Percentiles rank a stretch among this genome's conserved stretches.
Evolutionary conservation across 2,329 filamentous ascomycete genomes (phyloP).

Genomic region (Trichophyton equinum): DNA sequence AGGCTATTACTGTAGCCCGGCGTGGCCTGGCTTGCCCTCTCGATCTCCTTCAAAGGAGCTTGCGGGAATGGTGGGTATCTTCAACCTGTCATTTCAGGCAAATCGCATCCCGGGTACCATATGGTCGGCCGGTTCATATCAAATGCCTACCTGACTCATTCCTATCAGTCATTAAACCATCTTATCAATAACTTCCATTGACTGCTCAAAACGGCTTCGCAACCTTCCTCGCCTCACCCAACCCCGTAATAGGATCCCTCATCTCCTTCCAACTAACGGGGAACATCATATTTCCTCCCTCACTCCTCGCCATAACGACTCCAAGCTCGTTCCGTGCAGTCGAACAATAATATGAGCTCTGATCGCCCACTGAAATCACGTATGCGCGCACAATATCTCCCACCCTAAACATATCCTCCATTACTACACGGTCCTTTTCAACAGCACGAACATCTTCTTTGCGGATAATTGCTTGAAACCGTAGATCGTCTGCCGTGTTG

Average conservation of each 20-base stretch:
- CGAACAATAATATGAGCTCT: conserved; percentile 88
- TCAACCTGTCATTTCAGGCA: too few relatives aligned
- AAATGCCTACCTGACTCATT: too few relatives aligned
- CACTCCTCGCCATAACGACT: conserved; percentile 84
- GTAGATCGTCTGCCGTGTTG: conserved; percentile 47
- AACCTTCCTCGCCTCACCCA: conserved; percentile 73
- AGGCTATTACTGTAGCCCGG: too few relatives aligned
- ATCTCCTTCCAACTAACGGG: conserved; percentile 95
- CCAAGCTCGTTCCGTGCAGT: conserved; percentile 86
- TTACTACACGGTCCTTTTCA: conserved; percentile 87
- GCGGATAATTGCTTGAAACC: conserved; percentile 71
- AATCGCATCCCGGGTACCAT: too few relatives aligned
- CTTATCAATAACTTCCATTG: not conserved
- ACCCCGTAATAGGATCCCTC: conserved; percentile 65
- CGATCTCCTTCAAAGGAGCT: too few relatives aligned
- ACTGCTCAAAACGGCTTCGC: conserved; percentile 68
- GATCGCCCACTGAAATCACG: conserved; percentile 85
- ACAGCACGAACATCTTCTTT: conserved; percentile 87
- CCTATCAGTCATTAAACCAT: too few relatives aligned
- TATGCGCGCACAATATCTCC: conserved; percentile 81
- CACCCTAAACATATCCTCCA: conserved; percentile 81
- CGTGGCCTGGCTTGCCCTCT: too few relatives aligned
- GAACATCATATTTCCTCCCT: conserved; percentile 79
- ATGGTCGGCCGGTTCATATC: too few relatives aligned
- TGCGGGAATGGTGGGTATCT: too few relatives aligned